These are phyloP conservation scores for Suillus brevipes DNA, from an alignment of 768 basidiomycete genomes.

Conservation along the genomic window DNA sequence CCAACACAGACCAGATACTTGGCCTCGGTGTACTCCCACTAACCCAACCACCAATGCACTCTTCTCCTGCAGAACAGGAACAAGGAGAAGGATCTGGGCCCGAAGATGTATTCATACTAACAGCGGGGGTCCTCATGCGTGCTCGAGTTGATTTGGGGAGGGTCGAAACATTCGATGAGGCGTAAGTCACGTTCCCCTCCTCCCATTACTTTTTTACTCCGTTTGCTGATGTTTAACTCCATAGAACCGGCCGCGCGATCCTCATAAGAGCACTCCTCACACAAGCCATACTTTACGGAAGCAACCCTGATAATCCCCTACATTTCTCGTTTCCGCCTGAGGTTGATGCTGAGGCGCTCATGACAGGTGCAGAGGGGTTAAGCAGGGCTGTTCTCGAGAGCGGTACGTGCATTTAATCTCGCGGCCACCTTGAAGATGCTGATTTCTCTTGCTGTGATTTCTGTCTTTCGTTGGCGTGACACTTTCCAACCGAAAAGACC, in stretches of 20 bases:
- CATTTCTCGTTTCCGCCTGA: slow-evolving; percentile 81
- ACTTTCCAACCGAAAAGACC: slow-evolving; percentile 41
- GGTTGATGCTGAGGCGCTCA: slow-evolving; percentile 74
- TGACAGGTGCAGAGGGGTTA: slow-evolving; percentile 77
- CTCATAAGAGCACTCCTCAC: slow-evolving; percentile 80
- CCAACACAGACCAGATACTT: slow-evolving; percentile 61
- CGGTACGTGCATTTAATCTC: slow-evolving; percentile 41
- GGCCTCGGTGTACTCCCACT: slow-evolving; percentile 57
- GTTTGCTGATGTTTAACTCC: background rate
- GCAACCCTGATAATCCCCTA: slow-evolving; percentile 73
- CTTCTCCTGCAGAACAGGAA: slow-evolving; percentile 13
- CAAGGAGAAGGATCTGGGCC: slow-evolving; percentile 7
- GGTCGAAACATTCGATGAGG: slow-evolving; percentile 58
- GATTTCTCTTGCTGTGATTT: background rate
- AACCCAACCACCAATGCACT: slow-evolving; percentile 22
- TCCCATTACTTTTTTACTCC: background rate
- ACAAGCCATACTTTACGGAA: slow-evolving; percentile 79
- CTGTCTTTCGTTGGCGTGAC: background rate
- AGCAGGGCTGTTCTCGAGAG: slow-evolving; percentile 72
- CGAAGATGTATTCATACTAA: slow-evolving; percentile 40
- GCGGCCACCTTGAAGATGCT: background rate
- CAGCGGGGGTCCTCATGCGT: slow-evolving; percentile 71
- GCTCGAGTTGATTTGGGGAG: slow-evolving; percentile 60
- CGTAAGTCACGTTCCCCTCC: slow-evolving; percentile 43
- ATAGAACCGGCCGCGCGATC: slow-evolving; percentile 61